Base-by-base conservation (phyloP, 352 stramenopile genomes). In the Phytophthora ohioensis region DNA sequence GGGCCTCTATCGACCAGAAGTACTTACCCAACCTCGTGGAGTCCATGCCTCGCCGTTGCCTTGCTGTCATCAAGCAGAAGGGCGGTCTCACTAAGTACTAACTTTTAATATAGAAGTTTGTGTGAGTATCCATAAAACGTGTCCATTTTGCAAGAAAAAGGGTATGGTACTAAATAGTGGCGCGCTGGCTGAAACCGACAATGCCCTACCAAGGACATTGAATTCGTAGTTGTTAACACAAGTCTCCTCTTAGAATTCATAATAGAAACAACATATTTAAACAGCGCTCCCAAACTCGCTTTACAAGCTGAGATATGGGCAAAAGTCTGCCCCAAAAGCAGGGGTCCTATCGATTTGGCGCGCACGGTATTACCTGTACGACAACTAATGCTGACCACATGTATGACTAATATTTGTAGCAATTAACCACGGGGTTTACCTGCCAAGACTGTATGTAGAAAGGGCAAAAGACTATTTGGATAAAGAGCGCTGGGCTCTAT, bases 71-170 rank as follows among this genome's bases (percentile, higher is more conserved):
- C 34, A 68, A 62, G 17, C 10, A 41, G 34, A 67, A 67, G 30
- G 59, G 49, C 9, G 17, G 4, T 30, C 30, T 59, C 12, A 60
- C 34, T 57, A 48, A 65, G 34, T 49, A 65, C 47, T 65, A 49
- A 65, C 30, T 55, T 57, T 57, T 56, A 67, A 67, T 54, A 57
- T 57, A 64, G 34, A 47, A 45, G 36, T 57, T 65, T 57, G 57
- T 65, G 17, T 65, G 6, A 3, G 31, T 27, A 27, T 45, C 11
- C 38, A 59, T 38, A 67, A 58, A 67, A 62, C 17, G 21, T 55
- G 21, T 49, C 1, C 32, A 5, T 57, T 51, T 49, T 57, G 6
- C 42, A 2, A 21, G 9, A 32, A 41, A 47, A 64, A 48, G 38
- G 21, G 35, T 13, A 10, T 51, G 43, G 46, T 53, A 36, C 46